Evolutionary conservation across 768 basidiomycete genomes (phyloP).

Genomic region (Trametes gibbosa): DNA sequence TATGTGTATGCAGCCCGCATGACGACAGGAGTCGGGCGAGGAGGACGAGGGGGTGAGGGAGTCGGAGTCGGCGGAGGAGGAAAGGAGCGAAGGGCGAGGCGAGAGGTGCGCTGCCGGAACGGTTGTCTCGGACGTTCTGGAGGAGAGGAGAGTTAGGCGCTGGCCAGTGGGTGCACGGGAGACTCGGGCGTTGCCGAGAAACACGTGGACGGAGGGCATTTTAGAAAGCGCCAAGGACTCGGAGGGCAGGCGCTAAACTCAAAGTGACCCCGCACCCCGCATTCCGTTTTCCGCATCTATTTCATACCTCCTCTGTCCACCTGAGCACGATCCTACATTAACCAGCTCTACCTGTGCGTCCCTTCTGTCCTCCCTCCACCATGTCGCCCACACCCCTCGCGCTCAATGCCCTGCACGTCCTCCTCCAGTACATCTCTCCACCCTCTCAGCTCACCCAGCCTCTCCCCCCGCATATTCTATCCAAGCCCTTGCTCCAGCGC

Average conservation of each 20-base stretch:
- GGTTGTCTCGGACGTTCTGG: slow-evolving; percentile 10
- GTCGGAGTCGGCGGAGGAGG: too few relatives aligned
- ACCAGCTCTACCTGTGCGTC: slow-evolving; percentile 2
- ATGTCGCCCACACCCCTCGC: slow-evolving; percentile 39
- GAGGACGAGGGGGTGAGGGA: not conserved
- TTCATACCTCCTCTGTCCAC: not conserved
- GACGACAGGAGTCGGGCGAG: not conserved
- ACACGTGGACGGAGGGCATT: not conserved
- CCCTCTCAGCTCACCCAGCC: slow-evolving; percentile 45
- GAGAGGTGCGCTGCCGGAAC: not conserved
- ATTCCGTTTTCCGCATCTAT: not conserved
- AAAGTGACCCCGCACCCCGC: slow-evolving; percentile 1
- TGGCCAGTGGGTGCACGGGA: not conserved
- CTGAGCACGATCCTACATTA: slow-evolving; percentile 7
- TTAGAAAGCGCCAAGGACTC: too few relatives aligned
- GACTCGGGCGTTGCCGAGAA: slow-evolving; percentile 1
- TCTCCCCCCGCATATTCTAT: slow-evolving; percentile 61
- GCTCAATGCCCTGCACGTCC: slow-evolving; percentile 40
- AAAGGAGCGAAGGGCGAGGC: slow-evolving; percentile 8
- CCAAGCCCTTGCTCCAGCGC: slow-evolving; percentile 55
- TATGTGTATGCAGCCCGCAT: slow-evolving; percentile 17
- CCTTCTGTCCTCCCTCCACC: slow-evolving; percentile 6
- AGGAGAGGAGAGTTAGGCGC: not conserved
- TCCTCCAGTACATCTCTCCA: slow-evolving; percentile 59
- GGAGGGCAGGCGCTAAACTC: slow-evolving; percentile 6